Evolutionary conservation across 805 yeast species (phyloP).

Genomic region (Candida peoriensis): DNA sequence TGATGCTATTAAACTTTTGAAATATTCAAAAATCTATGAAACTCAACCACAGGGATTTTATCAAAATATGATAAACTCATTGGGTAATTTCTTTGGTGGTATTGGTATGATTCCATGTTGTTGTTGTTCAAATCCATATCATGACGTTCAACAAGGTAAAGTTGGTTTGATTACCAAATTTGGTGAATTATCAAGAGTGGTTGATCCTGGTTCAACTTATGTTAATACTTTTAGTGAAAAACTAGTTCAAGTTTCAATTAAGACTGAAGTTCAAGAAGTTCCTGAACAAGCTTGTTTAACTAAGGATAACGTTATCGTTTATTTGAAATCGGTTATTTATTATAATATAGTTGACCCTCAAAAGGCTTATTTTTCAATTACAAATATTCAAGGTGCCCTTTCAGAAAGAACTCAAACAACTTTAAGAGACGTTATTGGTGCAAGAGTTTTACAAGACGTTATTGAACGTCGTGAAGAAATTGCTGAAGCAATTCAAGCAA

Average conservation of each 20-base stretch:
- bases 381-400: conserved; percentile 49
- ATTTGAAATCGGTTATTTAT: conserved; percentile 62
- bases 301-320: conserved; percentile 60
- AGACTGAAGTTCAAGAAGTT: conserved; percentile 55
- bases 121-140: conserved; percentile 51
- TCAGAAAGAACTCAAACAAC: conserved; percentile 70
- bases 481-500: conserved; percentile 56
- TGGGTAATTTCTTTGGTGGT: conserved; percentile 47
- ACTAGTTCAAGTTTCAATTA: conserved; percentile 45
- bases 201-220: conserved; percentile 63
- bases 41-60: conserved; percentile 37
- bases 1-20: conserved; percentile 8
- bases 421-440: conserved; percentile 65
- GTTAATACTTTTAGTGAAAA: conserved; percentile 63
- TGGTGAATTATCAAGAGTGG: conserved; percentile 59
- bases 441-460: conserved; percentile 61
- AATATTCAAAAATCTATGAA: conserved; percentile 35
- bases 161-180: conserved; percentile 65
- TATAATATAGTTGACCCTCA: conserved; percentile 66
- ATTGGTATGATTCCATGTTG: conserved; percentile 36
- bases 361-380: conserved; percentile 55
- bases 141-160: conserved; percentile 56
- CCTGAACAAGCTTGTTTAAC: conserved; percentile 69
- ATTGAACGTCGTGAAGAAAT: conserved; percentile 70
- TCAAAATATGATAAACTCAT: conserved; percentile 32